Percentiles rank a stretch among this genome's conserved stretches.
These are phyloP conservation scores for Phytophthora parvispora DNA, from an alignment of 352 stramenopile genomes.

Conservation along the genomic window DNA sequence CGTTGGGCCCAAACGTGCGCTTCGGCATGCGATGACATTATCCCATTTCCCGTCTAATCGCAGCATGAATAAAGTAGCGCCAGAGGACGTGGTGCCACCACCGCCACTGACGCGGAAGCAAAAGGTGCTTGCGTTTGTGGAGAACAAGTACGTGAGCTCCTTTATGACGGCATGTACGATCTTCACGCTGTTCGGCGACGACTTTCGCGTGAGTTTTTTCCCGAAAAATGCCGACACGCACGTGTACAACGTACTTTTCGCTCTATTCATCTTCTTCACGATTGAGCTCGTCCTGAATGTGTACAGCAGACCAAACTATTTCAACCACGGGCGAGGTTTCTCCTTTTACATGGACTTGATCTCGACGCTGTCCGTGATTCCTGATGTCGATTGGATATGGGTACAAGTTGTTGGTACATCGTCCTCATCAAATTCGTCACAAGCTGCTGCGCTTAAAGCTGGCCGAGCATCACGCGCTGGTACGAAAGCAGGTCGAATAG, in stretches of 20 bases:
- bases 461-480: constrained; percentile 88
- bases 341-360: constrained; percentile 96
- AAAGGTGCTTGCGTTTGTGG: constrained; percentile 61
- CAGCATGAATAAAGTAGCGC: constrained; percentile 75
- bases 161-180: constrained; percentile 84
- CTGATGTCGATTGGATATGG: constrained; percentile 92
- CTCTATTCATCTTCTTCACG: constrained; percentile 81
- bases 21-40: constrained; percentile 46
- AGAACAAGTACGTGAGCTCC: constrained; percentile 78
- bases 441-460: constrained; percentile 82
- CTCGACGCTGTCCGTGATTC: constrained; percentile 94
- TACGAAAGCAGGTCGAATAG: constrained; percentile 92
- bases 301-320: constrained; percentile 84
- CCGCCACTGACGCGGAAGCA: constrained; percentile 49
- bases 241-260: constrained; percentile 87
- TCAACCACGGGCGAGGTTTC: constrained; percentile 77
- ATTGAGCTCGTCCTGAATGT: constrained; percentile 76
- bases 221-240: constrained; percentile 67
- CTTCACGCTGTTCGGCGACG: constrained; percentile 90
- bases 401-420: constrained; percentile 55
- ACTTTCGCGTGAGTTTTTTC: constrained; percentile 81
- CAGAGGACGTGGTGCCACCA: constrained; percentile 54
- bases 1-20: constrained; percentile 34
- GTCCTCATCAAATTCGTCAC: constrained; percentile 32
- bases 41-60: constrained; percentile 53